Base-by-base conservation (phyloP, 208 protist genomes). In the Trypanosoma cruzi region DNA sequence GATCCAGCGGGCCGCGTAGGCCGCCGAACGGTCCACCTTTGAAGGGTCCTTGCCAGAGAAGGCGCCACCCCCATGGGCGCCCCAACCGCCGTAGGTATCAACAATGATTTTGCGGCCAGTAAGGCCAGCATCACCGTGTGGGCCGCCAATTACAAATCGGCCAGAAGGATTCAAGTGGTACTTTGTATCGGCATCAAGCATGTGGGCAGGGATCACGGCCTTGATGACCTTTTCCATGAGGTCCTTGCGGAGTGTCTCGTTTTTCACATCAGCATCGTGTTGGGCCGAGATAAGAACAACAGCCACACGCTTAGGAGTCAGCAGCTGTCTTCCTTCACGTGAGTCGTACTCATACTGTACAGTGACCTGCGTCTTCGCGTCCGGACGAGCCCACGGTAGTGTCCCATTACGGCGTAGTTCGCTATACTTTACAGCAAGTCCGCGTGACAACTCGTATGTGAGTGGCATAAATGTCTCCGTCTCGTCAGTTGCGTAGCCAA, bases 41-140 rank as follows among this genome's bases (percentile, higher is more conserved):
- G 98, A 97, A 42, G 96, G 98, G 84, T 99, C 99, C 90, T 99
- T 99, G 67, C 99, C 99, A 40, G 98, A 99, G 96, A 99, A 99
- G 70, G 99, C 99, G 74, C 99, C 99, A 80, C 99, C 99, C 74
- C 99, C 99, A 87, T 99, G 99, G 28, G 98, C 98, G 55, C 99
- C 99, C 98, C 99, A 99, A 68, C 99, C 99, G 75, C 99, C 99
- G 81, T 99, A 99, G 5, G 98, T 99, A 75, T 99, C 99, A 55
- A 99, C 98, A 78, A 99, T 99, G 75, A 99, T 99, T 91, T 99
- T 99, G 75, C 99, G 90, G 65, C 99, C 99, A 63, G 99, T 99
- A 8, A 99, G 79, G 77, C 99, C 99, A 70, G 98, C 98, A 75
- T 99, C 99, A 79, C 98, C 98, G 71, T 98, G 90, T 65, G 99